A percentile compares a stretch with the other conserved stretches of the same genome.
These are phyloP conservation scores for Colletotrichum euphorbiae DNA, from an alignment of 2,329 filamentous ascomycete genomes.

Conservation along the genomic window DNA sequence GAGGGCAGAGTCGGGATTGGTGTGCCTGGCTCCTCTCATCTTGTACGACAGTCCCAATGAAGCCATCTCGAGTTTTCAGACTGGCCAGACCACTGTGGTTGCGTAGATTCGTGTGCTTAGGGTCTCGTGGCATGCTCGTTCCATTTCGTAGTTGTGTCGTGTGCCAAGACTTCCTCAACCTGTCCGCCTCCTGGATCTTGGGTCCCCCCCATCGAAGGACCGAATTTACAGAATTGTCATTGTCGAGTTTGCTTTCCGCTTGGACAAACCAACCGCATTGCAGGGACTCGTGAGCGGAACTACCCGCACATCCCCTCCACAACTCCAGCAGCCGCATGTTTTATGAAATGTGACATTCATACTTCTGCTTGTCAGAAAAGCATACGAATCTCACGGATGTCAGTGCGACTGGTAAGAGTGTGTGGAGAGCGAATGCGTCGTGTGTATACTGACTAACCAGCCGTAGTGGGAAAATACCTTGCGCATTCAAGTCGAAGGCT, in stretches of 20 bases:
- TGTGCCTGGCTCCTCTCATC: constrained; percentile 27
- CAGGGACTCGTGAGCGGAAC: constrained; percentile 16
- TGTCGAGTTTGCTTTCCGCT: constrained; percentile 17
- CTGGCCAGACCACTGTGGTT: background rate
- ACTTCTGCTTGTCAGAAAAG: constrained; percentile 1
- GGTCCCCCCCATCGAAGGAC: constrained; percentile 8
- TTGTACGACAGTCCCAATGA: constrained; percentile 13
- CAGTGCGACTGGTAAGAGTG: background rate
- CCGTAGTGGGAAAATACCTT: too few species aligned
- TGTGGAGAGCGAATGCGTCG: background rate
- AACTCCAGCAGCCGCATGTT: constrained; percentile 24
- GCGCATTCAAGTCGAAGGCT: background rate
- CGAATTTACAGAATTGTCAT: constrained; percentile 14
- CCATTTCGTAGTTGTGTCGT: background rate
- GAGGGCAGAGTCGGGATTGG: constrained; percentile 8
- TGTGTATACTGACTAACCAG: too few species aligned
- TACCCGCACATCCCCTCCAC: constrained; percentile 24
- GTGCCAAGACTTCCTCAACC: background rate
- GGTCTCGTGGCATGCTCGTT: background rate
- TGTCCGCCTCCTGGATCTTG: background rate
- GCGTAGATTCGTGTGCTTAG: constrained; percentile 9
- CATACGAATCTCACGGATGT: background rate
- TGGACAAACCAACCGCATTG: constrained; percentile 7
- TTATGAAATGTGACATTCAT: constrained; percentile 1
- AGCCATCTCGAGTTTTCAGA: background rate